Evolutionary conservation across 2,329 filamentous ascomycete genomes (phyloP), one percentile per base, ranked within the genome.

Genomic region (Tolypocladium paradoxum): DNA sequence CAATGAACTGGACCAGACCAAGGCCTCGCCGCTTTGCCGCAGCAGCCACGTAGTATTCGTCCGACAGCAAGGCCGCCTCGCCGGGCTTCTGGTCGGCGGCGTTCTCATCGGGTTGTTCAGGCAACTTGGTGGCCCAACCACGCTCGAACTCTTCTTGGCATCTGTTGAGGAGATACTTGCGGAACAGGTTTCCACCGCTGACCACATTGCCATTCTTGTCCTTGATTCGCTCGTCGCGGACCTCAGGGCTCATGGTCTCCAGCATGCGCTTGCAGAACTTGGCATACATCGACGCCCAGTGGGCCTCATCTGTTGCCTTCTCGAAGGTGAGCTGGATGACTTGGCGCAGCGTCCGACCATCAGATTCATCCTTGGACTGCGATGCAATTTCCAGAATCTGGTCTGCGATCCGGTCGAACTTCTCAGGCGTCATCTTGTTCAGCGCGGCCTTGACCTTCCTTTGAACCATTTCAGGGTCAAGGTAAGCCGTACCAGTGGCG

Each of bases 361-460:
- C 93, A 24, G 82, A 82, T 74, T 99, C 93, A 62, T 95, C 87
- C 79, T 96, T 96, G 52, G 92, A 97, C 69, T 99, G 93, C 24
- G 83, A 87, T 31, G 92, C 90, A 68, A 99, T 99, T 52, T 84
- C 79, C 33, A 99, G 80, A 57, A 99, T 96, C 70, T 96, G 90
- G 57, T 91, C 88, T 7, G 93, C 83, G 61, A 99, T 96, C 74
- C 86, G 90, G 68, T 96, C 91, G 64, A 99, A 99, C 68, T 97
- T 99, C 74, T 99, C 93, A 0, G 93, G 93, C 0, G 93, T 97
- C 93, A 99, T 97, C 86, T 99, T 99, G 84, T 99, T 99, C 64
- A 99, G 77, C 56, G 88, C 88, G 58, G 90, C 87, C 84, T 99
- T 99, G 69, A 99, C 93, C 84, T 99, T 99, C 62, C 92, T 86